Evolutionary conservation across 352 stramenopile species (phyloP).

Genomic region (Phytophthora hibernalis): DNA sequence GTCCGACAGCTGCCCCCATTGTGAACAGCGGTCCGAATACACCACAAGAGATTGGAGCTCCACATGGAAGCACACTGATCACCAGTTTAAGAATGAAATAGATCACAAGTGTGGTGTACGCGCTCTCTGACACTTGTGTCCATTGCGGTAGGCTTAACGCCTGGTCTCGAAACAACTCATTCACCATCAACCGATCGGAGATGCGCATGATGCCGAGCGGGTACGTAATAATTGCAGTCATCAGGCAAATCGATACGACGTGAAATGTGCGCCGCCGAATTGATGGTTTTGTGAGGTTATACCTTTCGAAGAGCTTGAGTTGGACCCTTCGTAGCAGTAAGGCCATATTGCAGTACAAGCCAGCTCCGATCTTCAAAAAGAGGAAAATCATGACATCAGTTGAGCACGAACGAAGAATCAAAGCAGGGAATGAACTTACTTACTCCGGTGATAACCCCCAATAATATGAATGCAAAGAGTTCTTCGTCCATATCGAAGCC

Average conservation of each 20-base stretch:
- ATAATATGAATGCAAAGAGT: conserved; percentile 73
- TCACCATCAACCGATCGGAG: conserved; percentile 74
- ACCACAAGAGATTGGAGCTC: conserved; percentile 77
- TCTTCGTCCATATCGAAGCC: conserved; percentile 86
- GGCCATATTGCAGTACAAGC: conserved; percentile 70
- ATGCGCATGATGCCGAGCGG: conserved; percentile 76
- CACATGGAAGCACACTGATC: conserved; percentile 72
- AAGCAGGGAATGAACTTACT: conserved; percentile 36
- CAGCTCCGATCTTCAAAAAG: conserved; percentile 56
- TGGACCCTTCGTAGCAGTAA: conserved; percentile 55
- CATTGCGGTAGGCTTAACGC: conserved; percentile 62
- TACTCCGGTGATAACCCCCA: conserved; percentile 75
- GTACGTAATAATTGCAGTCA: conserved; percentile 69
- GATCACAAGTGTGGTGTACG: conserved; percentile 65
- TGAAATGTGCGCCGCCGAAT: conserved; percentile 65
- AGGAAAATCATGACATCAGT: background rate
- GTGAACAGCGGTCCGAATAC: conserved; percentile 87
- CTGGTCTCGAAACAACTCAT: conserved; percentile 81
- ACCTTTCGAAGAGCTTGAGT: conserved; percentile 55
- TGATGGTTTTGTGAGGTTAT: conserved; percentile 57
- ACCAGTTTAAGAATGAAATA: conserved; percentile 81
- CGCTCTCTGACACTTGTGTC: conserved; percentile 68
- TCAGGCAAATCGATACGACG: conserved; percentile 66
- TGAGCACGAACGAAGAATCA: background rate
- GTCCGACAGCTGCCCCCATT: conserved; percentile 76